A percentile compares a stretch with the other conserved stretches of the same genome.
Evolutionary conservation across 2,329 filamentous ascomycete species (phyloP).

Genomic region (Cercospora sp.): DNA sequence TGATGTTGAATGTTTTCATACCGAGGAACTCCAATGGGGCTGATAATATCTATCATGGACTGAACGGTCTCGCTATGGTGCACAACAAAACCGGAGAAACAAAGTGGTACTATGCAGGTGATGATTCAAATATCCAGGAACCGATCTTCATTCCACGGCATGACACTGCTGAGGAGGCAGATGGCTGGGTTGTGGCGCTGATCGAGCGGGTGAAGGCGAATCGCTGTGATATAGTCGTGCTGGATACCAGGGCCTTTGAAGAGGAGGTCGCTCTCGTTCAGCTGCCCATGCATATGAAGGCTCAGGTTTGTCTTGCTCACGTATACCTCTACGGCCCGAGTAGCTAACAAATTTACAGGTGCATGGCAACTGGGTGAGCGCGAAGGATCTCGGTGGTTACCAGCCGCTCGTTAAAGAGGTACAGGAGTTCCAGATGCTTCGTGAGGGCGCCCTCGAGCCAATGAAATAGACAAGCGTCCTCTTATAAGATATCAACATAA

Average conservation of each 20-base stretch:
- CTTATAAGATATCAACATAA: not conserved
- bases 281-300: conserved; percentile 40
- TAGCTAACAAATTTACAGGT: conserved; percentile 3
- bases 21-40: conserved; percentile 37
- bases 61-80: conserved; percentile 27
- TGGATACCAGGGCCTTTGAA: conserved; percentile 45
- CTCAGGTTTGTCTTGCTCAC: conserved; percentile 17
- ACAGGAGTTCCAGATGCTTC: conserved; percentile 16
- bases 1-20: conserved; percentile 47
- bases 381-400: conserved; percentile 25
- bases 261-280: conserved; percentile 46
- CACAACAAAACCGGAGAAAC: conserved; percentile 33
- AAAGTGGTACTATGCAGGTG: conserved; percentile 41
- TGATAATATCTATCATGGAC: conserved; percentile 34
- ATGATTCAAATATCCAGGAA: conserved; percentile 53
- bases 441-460: conserved; percentile 22
- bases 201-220: conserved; percentile 37
- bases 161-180: conserved; percentile 48
- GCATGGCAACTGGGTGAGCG: conserved; percentile 19
- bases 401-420: conserved; percentile 11
- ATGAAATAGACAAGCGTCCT: not conserved
- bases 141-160: conserved; percentile 54
- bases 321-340: not conserved
- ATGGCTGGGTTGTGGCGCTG: conserved; percentile 54
- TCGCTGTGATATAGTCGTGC: conserved; percentile 43